A percentile compares a stretch with the other conserved stretches of the same genome.
phyloP scores from a whole-genome alignment of 2,329 filamentous ascomycete genomes.

The Tolypocladium sp. region DNA sequence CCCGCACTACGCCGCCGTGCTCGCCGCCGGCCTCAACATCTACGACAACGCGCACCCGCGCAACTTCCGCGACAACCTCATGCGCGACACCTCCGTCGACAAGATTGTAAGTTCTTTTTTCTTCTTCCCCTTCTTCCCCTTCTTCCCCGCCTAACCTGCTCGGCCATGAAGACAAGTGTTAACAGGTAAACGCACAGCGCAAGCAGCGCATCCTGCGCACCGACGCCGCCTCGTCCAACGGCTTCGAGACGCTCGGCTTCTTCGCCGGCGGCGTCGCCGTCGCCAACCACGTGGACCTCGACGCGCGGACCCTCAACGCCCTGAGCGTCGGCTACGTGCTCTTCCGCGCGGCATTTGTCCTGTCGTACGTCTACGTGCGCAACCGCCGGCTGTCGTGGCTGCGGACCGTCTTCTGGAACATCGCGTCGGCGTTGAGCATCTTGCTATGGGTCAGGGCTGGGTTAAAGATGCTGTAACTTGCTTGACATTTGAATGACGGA shows the following conservation, averaged over 20 bases:
- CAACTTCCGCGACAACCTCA: slow-evolving; percentile 18
- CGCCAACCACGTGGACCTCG: slow-evolving; percentile 32
- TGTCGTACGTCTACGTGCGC: slow-evolving; percentile 32
- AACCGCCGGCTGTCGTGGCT: slow-evolving; percentile 27
- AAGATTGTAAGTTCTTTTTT: slow-evolving; percentile 13
- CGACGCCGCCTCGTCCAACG: slow-evolving; percentile 38
- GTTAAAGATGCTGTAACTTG: slow-evolving; percentile 8
- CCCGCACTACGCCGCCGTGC: background rate
- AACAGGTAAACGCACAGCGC: slow-evolving; percentile 17
- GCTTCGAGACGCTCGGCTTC: slow-evolving; percentile 33
- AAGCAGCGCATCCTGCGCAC: slow-evolving; percentile 46
- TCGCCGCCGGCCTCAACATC: slow-evolving; percentile 4
- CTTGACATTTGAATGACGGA: too few relatives aligned
- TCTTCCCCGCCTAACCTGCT: too few relatives aligned
- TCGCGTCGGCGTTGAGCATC: slow-evolving; percentile 21
- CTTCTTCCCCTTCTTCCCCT: too few relatives aligned
- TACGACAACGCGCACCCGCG: slow-evolving; percentile 31
- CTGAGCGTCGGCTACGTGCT: slow-evolving; percentile 29
- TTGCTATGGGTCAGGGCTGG: slow-evolving; percentile 33
- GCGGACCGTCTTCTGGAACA: slow-evolving; percentile 29
- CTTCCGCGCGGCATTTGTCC: slow-evolving; percentile 29
- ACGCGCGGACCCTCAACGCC: slow-evolving; percentile 26
- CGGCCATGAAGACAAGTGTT: background rate
- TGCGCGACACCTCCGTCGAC: slow-evolving; percentile 20
- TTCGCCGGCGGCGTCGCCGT: slow-evolving; percentile 34